Conservation (phyloP, 2,329 filamentous ascomycete species). For the Calonectria henricotiae region DNA sequence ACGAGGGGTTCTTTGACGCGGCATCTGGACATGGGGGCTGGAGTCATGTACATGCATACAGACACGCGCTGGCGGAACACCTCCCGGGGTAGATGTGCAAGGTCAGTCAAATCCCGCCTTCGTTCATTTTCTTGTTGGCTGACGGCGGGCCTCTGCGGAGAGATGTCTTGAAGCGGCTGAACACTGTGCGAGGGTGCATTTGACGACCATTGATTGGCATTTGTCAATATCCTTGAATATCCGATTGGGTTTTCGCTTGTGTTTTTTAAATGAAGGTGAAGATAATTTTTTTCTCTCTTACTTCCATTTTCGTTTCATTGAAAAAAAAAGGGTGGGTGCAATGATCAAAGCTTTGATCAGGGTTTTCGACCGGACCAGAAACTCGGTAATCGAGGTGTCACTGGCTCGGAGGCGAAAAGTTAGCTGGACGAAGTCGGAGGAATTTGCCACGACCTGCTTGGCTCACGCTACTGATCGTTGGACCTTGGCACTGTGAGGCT, state of each 20-base stretch:
- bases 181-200: constrained; percentile 34
- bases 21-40: constrained; percentile 30
- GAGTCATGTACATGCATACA: constrained; percentile 33
- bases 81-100: constrained; percentile 22
- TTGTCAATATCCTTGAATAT: not conserved
- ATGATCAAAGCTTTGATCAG: constrained; percentile 14
- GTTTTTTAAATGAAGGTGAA: not conserved
- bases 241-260: constrained; percentile 1
- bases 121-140: constrained; percentile 22
- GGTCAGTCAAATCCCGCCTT: constrained; percentile 9
- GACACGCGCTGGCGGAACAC: not conserved
- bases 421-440: constrained; percentile 11
- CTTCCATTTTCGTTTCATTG: not conserved
- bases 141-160: constrained; percentile 2
- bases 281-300: not conserved
- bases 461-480: constrained; percentile 19
- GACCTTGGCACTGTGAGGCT: constrained; percentile 26
- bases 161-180: constrained; percentile 20
- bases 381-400: constrained; percentile 31
- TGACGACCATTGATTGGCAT: not conserved
- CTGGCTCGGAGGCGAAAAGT: constrained; percentile 24
- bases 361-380: constrained; percentile 21
- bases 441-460: constrained; percentile 25
- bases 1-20: constrained; percentile 32
- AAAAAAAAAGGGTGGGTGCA: constrained; percentile 12